Evolutionary conservation across 2,329 filamentous ascomycete genomes (phyloP).

Genomic region (Beauveria scarabaeidicola): DNA sequence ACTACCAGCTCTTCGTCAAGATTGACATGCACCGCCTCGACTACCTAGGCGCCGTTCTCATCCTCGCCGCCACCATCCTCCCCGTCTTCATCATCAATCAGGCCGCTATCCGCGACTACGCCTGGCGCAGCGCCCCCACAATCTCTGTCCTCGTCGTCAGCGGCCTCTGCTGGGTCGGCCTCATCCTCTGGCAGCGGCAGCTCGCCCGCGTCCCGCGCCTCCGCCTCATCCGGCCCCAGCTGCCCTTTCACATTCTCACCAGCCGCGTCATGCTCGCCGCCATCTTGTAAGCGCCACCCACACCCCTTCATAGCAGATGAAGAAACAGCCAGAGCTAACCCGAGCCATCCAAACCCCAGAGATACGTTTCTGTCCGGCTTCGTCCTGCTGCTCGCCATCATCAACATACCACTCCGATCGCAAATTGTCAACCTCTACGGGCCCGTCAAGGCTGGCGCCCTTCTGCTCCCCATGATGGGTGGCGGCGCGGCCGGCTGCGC

Average conservation of each 20-base stretch:
- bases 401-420: conserved; percentile 18
- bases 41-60: conserved; percentile 12
- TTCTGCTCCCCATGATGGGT: conserved; percentile 18
- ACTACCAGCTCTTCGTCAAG: conserved; percentile 10
- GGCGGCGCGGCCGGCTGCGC: conserved; percentile 15
- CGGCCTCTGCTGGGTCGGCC: conserved; percentile 15
- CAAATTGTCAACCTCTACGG: conserved; percentile 18
- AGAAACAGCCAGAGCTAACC: background rate
- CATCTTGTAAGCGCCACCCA: conserved; percentile 7
- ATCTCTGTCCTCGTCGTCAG: conserved; percentile 14
- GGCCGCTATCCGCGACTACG: conserved; percentile 15
- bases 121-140: conserved; percentile 16
- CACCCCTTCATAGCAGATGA: too few species aligned
- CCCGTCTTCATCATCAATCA: conserved; percentile 19
- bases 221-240: conserved; percentile 13
- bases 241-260: conserved; percentile 15
- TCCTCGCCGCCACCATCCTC: conserved; percentile 15
- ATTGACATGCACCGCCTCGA: conserved; percentile 6
- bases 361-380: conserved; percentile 17
- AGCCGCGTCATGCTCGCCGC: conserved; percentile 16
- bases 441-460: conserved; percentile 16
- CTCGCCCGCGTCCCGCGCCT: conserved; percentile 11
- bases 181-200: conserved; percentile 16
- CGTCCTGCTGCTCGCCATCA: conserved; percentile 15
- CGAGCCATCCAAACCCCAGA: background rate